Percentiles rank a stretch among this genome's conserved stretches.
These are phyloP conservation scores for Ziziphus jujuba DNA, from an alignment of 306 rosid genomes.

Conservation along the genomic window DNA sequence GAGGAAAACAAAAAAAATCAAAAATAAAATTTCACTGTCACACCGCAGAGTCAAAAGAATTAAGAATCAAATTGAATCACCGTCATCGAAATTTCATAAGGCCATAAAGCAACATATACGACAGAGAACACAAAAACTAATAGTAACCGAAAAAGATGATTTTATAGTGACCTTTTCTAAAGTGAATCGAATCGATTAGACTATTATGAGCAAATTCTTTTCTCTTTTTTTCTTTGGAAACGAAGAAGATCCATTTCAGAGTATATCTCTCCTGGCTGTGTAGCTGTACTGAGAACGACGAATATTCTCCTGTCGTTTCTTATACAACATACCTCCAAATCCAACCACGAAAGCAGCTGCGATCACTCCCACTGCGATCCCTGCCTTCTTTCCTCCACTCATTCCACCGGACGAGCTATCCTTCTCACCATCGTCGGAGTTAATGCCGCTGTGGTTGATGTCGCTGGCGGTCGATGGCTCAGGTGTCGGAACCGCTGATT, in stretches of 20 bases:
- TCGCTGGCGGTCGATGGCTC: slow-evolving; percentile 1
- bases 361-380: slow-evolving; percentile 61
- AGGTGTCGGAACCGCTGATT: neutral
- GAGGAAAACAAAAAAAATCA: too few relatives aligned
- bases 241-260: slow-evolving; percentile 26
- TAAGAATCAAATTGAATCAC: slow-evolving; percentile 29
- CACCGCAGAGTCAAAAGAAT: slow-evolving; percentile 25
- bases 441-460: slow-evolving; percentile 17
- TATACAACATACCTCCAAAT: slow-evolving; percentile 62
- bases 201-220: too few relatives aligned
- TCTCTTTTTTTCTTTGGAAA: neutral
- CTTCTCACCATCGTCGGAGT: neutral
- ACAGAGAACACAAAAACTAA: neutral
- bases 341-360: slow-evolving; percentile 41
- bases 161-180: neutral
- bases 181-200: slow-evolving; percentile 13
- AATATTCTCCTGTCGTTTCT: slow-evolving; percentile 69
- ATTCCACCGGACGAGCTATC: slow-evolving; percentile 45
- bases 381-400: slow-evolving; percentile 69
- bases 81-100: neutral
- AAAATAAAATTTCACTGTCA: neutral
- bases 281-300: slow-evolving; percentile 55
- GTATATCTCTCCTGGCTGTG: slow-evolving; percentile 59
- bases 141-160: neutral
- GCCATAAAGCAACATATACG: neutral